phyloP scores from a whole-genome alignment of 106 monocot genomes.

The Triglochin maritima region DNA sequence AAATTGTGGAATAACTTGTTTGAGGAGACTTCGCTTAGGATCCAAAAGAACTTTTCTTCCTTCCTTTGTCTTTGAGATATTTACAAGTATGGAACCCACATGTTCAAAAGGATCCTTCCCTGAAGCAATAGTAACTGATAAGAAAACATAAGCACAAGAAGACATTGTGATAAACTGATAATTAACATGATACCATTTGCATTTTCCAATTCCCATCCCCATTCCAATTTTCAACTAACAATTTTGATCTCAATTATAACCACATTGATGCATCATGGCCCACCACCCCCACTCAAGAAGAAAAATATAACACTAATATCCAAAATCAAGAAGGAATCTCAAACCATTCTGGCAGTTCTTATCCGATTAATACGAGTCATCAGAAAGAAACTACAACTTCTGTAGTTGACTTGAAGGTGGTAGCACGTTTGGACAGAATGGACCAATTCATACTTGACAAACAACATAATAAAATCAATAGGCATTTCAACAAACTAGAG shows the following conservation, averaged over 20 bases:
- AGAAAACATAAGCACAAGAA: not conserved
- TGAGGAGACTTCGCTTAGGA: constrained; percentile 69
- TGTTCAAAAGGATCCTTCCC: constrained; percentile 72
- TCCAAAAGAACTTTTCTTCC: constrained; percentile 80
- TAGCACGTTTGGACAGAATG: too few species aligned
- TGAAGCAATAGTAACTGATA: not conserved
- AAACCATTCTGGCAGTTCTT: too few species aligned
- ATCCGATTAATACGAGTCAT: too few species aligned
- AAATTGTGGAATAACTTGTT: constrained; percentile 80
- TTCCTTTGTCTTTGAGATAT: constrained; percentile 68
- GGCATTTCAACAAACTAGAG: not conserved
- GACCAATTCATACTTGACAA: not conserved
- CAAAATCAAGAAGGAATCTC: too few species aligned
- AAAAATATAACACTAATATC: too few species aligned
- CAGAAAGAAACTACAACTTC: too few species aligned
- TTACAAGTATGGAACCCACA: constrained; percentile 82
- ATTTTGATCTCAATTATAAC: too few species aligned
- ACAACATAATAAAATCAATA: not conserved
- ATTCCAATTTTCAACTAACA: too few species aligned
- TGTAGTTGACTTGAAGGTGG: too few species aligned
- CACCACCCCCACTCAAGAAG: too few species aligned
- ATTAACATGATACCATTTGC: not conserved
- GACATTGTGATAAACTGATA: not conserved
- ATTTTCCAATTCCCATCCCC: too few species aligned
- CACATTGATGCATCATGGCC: too few species aligned